Evolutionary conservation across 83 land plant genomes (phyloP).

Genomic region (Thuja plicata): DNA sequence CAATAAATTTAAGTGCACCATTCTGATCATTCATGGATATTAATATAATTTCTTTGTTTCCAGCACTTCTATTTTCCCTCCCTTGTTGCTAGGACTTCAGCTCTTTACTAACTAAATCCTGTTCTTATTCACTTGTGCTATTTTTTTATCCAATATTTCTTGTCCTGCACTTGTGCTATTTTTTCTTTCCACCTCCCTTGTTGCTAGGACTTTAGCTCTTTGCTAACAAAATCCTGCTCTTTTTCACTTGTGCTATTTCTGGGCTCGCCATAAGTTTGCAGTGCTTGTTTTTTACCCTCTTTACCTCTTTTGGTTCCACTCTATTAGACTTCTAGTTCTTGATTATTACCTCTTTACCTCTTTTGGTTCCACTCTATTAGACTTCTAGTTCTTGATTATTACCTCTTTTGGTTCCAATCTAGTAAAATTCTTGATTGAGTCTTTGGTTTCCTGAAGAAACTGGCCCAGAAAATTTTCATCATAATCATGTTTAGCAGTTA

Average conservation of each 20-base stretch:
- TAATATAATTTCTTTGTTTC: not conserved
- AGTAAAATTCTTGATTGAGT: too few relatives aligned
- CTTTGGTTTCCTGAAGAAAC: not conserved
- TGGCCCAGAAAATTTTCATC: not conserved
- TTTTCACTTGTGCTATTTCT: too few relatives aligned
- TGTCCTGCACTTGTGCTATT: too few relatives aligned
- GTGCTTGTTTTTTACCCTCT: too few relatives aligned
- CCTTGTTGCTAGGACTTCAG: too few relatives aligned
- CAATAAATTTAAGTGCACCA: not conserved
- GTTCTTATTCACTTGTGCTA: not conserved
- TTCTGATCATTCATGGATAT: not conserved
- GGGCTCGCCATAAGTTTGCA: too few relatives aligned
- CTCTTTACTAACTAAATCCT: not conserved
- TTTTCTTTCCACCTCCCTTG: not conserved
- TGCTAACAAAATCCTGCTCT: too few relatives aligned
- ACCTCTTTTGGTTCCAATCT: not conserved
- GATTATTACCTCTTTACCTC: too few relatives aligned
- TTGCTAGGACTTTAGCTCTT: not conserved
- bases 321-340: not conserved
- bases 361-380: not conserved
- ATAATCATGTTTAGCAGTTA: not conserved
- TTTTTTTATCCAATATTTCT: not conserved
- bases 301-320: too few relatives aligned
- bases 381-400: too few relatives aligned
- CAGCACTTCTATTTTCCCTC: not conserved